Conservation (phyloP, 2,329 filamentous ascomycete genomes). For the Allantophomopsis lycopodina region DNA sequence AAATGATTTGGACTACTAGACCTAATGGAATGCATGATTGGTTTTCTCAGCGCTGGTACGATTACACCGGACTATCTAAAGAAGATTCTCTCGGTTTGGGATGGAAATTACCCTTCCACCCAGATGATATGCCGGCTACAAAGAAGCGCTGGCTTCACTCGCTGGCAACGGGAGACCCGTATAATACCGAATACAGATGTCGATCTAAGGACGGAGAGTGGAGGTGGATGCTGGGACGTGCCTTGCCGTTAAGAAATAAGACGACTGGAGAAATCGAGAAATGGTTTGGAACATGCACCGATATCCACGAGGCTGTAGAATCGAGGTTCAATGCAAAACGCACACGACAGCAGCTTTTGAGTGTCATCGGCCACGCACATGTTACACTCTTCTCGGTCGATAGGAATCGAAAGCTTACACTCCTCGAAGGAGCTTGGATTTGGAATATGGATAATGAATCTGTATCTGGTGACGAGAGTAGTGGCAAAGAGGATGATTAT, state of each 20-base stretch:
- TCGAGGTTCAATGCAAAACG: conserved; percentile 51
- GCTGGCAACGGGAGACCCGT: conserved; percentile 53
- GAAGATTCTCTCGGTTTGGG: conserved; percentile 47
- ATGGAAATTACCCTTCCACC: conserved; percentile 54
- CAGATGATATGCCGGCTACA: conserved; percentile 50
- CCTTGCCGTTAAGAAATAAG: conserved; percentile 51
- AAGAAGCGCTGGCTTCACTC: conserved; percentile 44
- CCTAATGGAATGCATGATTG: conserved; percentile 57
- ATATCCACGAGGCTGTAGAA: conserved; percentile 63
- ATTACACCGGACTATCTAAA: conserved; percentile 56
- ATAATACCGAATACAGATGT: conserved; percentile 58
- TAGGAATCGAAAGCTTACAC: conserved; percentile 41
- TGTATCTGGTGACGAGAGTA: conserved; percentile 21
- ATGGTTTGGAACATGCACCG: conserved; percentile 72
- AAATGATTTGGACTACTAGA: conserved; percentile 61
- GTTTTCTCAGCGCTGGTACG: conserved; percentile 66
- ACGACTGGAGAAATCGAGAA: conserved; percentile 57
- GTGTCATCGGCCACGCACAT: conserved; percentile 60
- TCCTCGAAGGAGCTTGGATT: conserved; percentile 56
- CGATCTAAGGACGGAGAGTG: conserved; percentile 52
- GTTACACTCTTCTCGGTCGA: conserved; percentile 68
- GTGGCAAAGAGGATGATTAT: conserved; percentile 13
- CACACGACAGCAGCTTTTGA: conserved; percentile 56
- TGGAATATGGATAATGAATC: conserved; percentile 25
- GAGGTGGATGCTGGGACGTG: conserved; percentile 68